Conservation (phyloP, 2,329 filamentous ascomycete genomes). For the Ascochyta lentis region DNA sequence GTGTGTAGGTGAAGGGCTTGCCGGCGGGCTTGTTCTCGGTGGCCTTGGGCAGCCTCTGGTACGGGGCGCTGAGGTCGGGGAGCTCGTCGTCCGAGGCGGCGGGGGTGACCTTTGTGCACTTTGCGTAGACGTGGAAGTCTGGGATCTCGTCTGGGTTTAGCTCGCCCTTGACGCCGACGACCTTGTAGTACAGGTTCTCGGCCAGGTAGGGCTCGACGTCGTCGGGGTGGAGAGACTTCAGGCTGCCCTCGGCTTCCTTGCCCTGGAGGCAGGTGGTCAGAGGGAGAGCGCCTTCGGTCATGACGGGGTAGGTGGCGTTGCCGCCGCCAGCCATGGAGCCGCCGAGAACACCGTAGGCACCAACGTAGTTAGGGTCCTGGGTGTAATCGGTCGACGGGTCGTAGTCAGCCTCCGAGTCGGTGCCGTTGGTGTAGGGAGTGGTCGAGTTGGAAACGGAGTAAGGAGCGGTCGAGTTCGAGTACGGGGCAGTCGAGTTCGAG, state of each 20-base stretch:
- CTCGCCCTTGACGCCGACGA: slow-evolving; percentile 42
- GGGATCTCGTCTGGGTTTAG: slow-evolving; percentile 37
- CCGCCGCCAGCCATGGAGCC: slow-evolving; percentile 30
- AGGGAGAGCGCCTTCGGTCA: slow-evolving; percentile 42
- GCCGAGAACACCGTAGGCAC: slow-evolving; percentile 43
- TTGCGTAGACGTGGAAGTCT: slow-evolving; percentile 44
- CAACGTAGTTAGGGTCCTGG: slow-evolving; percentile 42
- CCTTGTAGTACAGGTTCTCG: slow-evolving; percentile 45
- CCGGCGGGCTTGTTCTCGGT: slow-evolving; percentile 40
- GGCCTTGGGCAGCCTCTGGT: slow-evolving; percentile 33
- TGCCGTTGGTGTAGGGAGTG: slow-evolving; percentile 25
- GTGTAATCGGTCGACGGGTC: slow-evolving; percentile 37
- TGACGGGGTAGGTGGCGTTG: slow-evolving; percentile 35
- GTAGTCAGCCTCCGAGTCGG: slow-evolving; percentile 32
- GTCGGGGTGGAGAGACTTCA: slow-evolving; percentile 42
- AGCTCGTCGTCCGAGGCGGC: slow-evolving; percentile 33
- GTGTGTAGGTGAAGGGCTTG: slow-evolving; percentile 38
- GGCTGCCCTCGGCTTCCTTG: slow-evolving; percentile 38
- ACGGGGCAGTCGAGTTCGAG: slow-evolving; percentile 34
- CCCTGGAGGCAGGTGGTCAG: slow-evolving; percentile 46
- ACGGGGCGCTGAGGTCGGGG: slow-evolving; percentile 38
- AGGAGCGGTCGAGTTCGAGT: slow-evolving; percentile 25
- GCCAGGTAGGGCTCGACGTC: slow-evolving; percentile 44
- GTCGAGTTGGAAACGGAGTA: slow-evolving; percentile 30
- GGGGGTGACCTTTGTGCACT: slow-evolving; percentile 40